Evolutionary conservation across 2,329 filamentous ascomycete genomes (phyloP).

Genomic region (Fusarium sp.): DNA sequence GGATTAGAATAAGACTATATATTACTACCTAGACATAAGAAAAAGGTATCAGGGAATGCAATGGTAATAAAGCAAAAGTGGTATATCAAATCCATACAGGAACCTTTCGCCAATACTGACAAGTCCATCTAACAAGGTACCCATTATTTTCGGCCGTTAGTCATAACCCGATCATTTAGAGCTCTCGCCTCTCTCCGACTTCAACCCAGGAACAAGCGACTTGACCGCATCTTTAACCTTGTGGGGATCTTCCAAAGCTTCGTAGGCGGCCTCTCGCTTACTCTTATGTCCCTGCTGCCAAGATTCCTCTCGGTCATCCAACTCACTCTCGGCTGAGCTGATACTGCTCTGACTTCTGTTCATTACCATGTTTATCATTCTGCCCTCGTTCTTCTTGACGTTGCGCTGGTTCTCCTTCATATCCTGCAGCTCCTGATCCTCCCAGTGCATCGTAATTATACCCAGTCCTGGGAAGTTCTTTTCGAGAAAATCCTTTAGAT

Average conservation of each 20-base stretch:
- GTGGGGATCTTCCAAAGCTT: constrained; percentile 60
- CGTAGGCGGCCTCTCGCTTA: constrained; percentile 62
- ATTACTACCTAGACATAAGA: constrained; percentile 2
- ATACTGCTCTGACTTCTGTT: constrained; percentile 63
- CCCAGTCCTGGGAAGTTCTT: constrained; percentile 80
- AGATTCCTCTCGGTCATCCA: constrained; percentile 56
- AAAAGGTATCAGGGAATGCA: constrained; percentile 17
- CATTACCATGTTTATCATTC: constrained; percentile 63
- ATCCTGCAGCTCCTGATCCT: constrained; percentile 75
- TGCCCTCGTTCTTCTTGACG: constrained; percentile 73
- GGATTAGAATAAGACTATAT: constrained; percentile 19
- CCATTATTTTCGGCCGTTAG: constrained; percentile 22
- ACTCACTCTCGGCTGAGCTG: constrained; percentile 63
- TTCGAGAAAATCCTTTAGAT: constrained; percentile 75
- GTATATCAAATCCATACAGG: constrained; percentile 26
- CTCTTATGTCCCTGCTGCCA: constrained; percentile 56
- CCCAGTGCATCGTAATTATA: constrained; percentile 79
- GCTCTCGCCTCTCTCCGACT: constrained; percentile 23
- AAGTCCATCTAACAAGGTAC: constrained; percentile 11
- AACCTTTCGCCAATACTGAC: constrained; percentile 27
- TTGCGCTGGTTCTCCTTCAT: constrained; percentile 82
- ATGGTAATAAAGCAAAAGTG: constrained; percentile 5
- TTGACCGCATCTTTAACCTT: constrained; percentile 52
- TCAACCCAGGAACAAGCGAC: constrained; percentile 40
- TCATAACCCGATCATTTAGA: constrained; percentile 30